Conservation (phyloP, 345 rosid species). For the Jatropha curcas region DNA sequence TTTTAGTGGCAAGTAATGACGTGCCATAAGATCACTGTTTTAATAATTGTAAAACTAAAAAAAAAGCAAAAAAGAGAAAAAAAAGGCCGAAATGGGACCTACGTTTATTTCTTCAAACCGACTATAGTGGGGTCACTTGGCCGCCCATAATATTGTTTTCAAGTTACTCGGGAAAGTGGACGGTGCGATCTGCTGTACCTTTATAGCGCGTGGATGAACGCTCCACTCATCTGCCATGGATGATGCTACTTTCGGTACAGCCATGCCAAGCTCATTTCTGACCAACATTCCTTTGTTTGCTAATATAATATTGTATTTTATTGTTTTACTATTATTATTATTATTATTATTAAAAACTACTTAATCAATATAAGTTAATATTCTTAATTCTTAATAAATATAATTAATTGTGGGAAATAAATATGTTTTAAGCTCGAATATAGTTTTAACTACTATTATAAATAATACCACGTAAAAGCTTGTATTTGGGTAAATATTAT, state of each 20-base stretch:
- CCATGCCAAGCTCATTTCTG: background rate
- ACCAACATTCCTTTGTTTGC: background rate
- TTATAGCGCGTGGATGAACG: background rate
- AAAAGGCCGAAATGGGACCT: background rate
- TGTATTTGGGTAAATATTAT: no score
- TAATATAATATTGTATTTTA: background rate
- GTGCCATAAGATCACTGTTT: background rate
- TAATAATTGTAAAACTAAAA: no score
- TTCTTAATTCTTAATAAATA: no score
- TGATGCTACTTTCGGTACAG: background rate
- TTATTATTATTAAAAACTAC: no score
- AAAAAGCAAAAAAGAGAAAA: no score
- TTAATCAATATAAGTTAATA: no score
- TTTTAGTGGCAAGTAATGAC: background rate
- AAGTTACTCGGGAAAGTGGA: constrained; percentile 7
- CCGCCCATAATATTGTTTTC: constrained; percentile 12
- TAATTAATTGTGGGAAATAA: no score
- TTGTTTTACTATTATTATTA: no score
- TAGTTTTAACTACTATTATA: no score
- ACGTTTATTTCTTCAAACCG: background rate
- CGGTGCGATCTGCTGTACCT: constrained; percentile 2
- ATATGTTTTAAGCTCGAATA: no score
- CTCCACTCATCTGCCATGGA: background rate
- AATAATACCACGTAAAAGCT: no score
- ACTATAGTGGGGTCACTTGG: constrained; percentile 4